Evolutionary conservation across 2,329 filamentous ascomycete genomes (phyloP).

Genomic region (Epicoccum sorghinum): DNA sequence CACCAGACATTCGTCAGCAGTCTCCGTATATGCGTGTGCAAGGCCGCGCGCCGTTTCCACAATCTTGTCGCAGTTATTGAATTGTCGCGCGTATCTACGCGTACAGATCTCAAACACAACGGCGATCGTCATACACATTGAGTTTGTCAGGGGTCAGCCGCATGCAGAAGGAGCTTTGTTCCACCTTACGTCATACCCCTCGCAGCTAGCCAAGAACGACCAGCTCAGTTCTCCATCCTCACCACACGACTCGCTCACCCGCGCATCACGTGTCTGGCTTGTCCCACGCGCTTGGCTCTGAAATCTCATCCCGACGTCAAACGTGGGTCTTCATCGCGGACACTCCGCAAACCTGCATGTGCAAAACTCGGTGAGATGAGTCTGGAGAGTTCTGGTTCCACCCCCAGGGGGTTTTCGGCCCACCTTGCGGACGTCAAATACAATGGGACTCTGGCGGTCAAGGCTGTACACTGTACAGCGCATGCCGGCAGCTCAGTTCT

Average conservation of each 20-base stretch:
- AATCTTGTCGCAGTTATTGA: neutral
- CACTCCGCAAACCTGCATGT: slow-evolving; percentile 12
- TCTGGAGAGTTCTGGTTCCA: slow-evolving; percentile 17
- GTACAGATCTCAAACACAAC: neutral
- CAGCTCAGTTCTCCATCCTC: neutral
- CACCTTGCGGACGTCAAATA: slow-evolving; percentile 7
- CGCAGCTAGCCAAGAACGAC: slow-evolving; percentile 1
- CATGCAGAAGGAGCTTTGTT: slow-evolving; percentile 8
- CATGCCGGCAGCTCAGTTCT: too few relatives aligned
- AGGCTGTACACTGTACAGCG: too few relatives aligned
- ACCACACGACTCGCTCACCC: neutral
- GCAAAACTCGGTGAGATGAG: slow-evolving; percentile 10
- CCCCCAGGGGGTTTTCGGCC: slow-evolving; percentile 13
- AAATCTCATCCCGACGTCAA: slow-evolving; percentile 13
- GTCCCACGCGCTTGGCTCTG: neutral
- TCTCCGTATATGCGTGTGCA: neutral
- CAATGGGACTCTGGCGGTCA: neutral
- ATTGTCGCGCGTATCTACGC: neutral
- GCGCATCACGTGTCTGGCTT: slow-evolving; percentile 1
- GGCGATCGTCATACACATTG: slow-evolving; percentile 9
- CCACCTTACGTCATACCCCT: slow-evolving; percentile 8
- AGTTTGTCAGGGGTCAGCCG: slow-evolving; percentile 5
- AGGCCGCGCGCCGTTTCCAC: slow-evolving; percentile 1
- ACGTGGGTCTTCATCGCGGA: slow-evolving; percentile 8
- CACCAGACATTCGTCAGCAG: neutral